These are phyloP conservation scores for Ilex paraguariensis DNA, from an alignment of 305 asterid species.

Conservation along the genomic window DNA sequence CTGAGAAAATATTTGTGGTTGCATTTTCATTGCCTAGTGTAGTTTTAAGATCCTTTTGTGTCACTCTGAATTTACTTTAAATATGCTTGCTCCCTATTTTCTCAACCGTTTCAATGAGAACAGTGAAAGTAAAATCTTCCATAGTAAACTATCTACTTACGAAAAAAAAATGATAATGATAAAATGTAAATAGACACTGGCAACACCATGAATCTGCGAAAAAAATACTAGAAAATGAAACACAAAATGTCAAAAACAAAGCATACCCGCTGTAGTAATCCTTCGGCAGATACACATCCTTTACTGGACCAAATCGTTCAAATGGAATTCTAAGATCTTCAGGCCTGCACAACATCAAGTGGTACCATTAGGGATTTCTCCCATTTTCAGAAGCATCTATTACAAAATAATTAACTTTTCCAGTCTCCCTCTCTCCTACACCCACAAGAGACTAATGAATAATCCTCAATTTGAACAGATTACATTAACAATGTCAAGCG, in stretches of 20 bases:
- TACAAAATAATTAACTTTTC: no score
- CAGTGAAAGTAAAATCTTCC: no score
- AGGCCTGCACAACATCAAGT: conserved; percentile 48
- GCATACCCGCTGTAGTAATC: conserved; percentile 79
- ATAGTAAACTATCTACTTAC: no score
- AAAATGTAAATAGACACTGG: not conserved
- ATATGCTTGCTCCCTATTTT: no score
- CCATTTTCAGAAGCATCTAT: not conserved
- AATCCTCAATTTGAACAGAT: not conserved
- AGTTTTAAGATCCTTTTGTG: no score
- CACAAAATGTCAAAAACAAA: not conserved
- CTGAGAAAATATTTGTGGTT: no score
- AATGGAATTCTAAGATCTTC: conserved; percentile 87
- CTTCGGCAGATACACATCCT: conserved; percentile 88
- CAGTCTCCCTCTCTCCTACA: not conserved
- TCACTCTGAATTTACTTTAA: no score
- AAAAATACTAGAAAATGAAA: not conserved
- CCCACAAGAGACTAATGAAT: no score
- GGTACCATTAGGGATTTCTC: no score
- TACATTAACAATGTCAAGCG: not conserved
- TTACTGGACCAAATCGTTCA: conserved; percentile 83
- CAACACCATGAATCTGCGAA: conserved; percentile 5
- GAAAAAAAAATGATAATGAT: no score
- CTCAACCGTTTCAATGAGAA: no score
- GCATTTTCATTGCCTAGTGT: no score